phyloP scores from a whole-genome alignment of 805 yeast species.

The Hanseniaspora occidentalis region DNA sequence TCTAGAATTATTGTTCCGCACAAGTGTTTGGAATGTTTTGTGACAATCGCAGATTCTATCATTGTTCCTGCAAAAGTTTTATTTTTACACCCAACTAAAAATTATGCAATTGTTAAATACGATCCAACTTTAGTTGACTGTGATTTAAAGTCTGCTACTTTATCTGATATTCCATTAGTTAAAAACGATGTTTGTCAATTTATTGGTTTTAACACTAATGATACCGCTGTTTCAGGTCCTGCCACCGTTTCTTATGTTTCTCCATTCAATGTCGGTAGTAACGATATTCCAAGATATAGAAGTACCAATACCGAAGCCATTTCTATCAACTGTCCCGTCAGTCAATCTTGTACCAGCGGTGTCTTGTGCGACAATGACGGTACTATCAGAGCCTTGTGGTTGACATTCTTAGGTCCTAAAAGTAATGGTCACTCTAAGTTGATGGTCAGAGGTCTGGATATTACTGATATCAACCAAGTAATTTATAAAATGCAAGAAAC shows the following conservation, averaged over 20 bases:
- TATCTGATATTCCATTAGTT: constrained; percentile 41
- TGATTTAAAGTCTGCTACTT: constrained; percentile 54
- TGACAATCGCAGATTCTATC: constrained; percentile 78
- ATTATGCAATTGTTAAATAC: constrained; percentile 72
- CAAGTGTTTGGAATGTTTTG: constrained; percentile 54
- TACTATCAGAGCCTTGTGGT: constrained; percentile 72
- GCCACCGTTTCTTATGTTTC: constrained; percentile 69
- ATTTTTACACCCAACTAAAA: constrained; percentile 78
- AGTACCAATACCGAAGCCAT: constrained; percentile 75
- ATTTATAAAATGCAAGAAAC: constrained; percentile 38
- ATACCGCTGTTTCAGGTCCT: constrained; percentile 58
- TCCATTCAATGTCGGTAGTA: constrained; percentile 60
- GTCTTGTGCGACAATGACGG: constrained; percentile 69
- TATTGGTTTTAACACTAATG: constrained; percentile 64
- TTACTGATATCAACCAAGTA: constrained; percentile 48
- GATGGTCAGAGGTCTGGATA: constrained; percentile 67
- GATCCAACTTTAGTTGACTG: constrained; percentile 67
- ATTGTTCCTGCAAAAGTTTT: constrained; percentile 69
- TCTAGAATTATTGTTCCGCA: constrained; percentile 75
- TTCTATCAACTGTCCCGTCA: constrained; percentile 57
- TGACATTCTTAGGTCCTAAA: constrained; percentile 70
- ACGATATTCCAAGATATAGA: constrained; percentile 65
- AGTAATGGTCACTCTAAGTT: constrained; percentile 47
- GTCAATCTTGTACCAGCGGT: constrained; percentile 70
- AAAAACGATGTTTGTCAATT: constrained; percentile 72